A percentile compares a stretch with the other conserved stretches of the same genome.
Conservation (phyloP, 2,329 filamentous ascomycete species). For the Aspergillus sergii region DNA sequence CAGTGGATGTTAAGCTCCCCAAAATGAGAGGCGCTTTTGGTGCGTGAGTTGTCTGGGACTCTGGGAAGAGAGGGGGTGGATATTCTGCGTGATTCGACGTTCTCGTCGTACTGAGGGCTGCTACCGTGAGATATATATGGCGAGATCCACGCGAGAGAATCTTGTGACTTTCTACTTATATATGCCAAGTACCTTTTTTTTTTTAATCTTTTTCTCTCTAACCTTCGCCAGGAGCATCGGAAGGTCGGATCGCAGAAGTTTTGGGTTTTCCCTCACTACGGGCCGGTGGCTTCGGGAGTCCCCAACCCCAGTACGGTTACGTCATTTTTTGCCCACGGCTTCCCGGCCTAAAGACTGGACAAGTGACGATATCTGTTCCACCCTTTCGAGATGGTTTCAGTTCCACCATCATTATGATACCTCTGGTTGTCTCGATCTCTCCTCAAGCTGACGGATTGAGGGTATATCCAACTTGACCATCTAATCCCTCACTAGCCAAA, state of each 20-base stretch:
- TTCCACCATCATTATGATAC: constrained; percentile 4
- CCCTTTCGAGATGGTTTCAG: not conserved
- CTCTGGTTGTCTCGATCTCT: not conserved
- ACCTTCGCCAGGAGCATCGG: constrained; percentile 4
- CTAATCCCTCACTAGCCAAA: not conserved
- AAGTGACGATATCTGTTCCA: constrained; percentile 4
- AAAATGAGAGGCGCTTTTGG: constrained; percentile 14
- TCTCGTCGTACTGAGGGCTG: not conserved
- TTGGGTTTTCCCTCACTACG: constrained; percentile 15
- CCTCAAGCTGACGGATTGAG: too few relatives aligned
- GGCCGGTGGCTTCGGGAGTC: constrained; percentile 18
- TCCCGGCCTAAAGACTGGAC: constrained; percentile 10
- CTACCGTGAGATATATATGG: constrained; percentile 20
- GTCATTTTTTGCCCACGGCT: constrained; percentile 19
- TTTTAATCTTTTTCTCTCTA: not conserved
- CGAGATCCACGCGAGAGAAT: not conserved
- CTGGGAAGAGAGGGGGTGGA: constrained; percentile 10
- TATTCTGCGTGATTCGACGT: constrained; percentile 5
- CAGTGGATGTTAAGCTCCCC: constrained; percentile 31
- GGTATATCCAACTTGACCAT: not conserved
- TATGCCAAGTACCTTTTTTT: not conserved
- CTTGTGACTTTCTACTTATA: constrained; percentile 1
- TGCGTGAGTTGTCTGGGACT: constrained; percentile 14
- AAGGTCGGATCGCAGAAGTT: constrained; percentile 16
- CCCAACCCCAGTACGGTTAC: constrained; percentile 8